Evolutionary conservation across 1,284 basidiomycete species (phyloP).

Genomic region (Sporisorium graminicola): DNA sequence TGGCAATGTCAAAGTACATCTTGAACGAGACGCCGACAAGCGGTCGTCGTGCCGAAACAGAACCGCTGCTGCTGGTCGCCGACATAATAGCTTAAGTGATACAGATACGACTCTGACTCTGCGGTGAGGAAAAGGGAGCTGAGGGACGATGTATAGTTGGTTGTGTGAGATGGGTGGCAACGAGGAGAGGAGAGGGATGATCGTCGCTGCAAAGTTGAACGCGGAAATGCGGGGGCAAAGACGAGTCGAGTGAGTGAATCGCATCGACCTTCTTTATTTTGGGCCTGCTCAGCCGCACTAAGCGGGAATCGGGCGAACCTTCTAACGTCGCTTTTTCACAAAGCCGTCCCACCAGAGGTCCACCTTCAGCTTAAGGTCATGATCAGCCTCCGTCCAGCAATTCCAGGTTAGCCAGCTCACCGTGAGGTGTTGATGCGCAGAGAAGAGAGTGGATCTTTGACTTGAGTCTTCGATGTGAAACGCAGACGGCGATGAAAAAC

Average conservation of each 20-base stretch:
- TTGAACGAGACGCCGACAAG: conserved; percentile 66
- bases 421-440: too few relatives aligned
- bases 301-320: too few relatives aligned
- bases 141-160: not conserved
- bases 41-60: conserved; percentile 22
- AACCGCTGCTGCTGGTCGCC: not conserved
- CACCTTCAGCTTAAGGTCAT: too few relatives aligned
- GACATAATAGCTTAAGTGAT: conserved; percentile 10
- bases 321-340: too few relatives aligned
- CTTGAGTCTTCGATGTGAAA: too few relatives aligned
- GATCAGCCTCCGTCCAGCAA: too few relatives aligned
- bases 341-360: too few relatives aligned
- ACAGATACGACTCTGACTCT: not conserved
- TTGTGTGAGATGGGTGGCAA: not conserved
- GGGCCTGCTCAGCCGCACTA: not conserved
- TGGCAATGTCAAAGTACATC: conserved; percentile 66
- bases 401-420: too few relatives aligned
- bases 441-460: too few relatives aligned
- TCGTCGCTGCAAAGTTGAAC: not conserved
- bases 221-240: not conserved
- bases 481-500: conserved; percentile 12
- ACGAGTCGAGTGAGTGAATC: not conserved
- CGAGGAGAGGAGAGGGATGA: too few relatives aligned
- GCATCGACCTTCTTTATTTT: not conserved
- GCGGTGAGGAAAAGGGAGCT: not conserved